Evolutionary conservation across 139 green algal genomes (phyloP).

Genomic region (Ostreobium quekettii): DNA sequence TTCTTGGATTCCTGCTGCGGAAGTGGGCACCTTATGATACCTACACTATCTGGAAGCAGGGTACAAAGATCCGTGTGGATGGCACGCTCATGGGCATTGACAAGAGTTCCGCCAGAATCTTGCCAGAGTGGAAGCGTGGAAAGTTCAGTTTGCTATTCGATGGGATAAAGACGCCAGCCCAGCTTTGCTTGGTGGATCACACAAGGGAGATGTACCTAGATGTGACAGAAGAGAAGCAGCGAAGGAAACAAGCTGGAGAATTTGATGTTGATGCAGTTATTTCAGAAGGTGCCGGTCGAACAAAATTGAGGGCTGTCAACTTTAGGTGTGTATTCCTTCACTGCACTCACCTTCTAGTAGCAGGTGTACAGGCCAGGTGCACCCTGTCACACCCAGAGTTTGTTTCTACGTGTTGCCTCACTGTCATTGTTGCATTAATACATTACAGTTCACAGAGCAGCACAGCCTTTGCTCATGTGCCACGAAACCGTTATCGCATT

Average conservation of each 20-base stretch:
- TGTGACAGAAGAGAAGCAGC: conserved; percentile 15
- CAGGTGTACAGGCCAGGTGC: too few relatives aligned
- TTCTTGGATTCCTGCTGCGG: conserved; percentile 60
- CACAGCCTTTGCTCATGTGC: too few relatives aligned
- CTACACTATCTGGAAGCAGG: conserved; percentile 60
- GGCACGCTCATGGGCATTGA: conserved; percentile 65
- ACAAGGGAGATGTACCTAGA: conserved; percentile 15
- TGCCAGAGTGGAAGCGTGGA: conserved; percentile 68
- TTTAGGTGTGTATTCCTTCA: conserved; percentile 11
- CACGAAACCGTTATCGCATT: too few relatives aligned
- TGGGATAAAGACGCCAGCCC: conserved; percentile 23
- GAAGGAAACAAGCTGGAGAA: conserved; percentile 7
- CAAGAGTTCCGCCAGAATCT: conserved; percentile 26
- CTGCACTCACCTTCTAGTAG: too few relatives aligned
- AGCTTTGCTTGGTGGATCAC: conserved; percentile 9
- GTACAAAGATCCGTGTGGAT: conserved; percentile 52
- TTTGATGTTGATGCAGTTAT: conserved; percentile 13
- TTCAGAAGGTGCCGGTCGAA: conserved; percentile 12
- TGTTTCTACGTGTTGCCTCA: too few relatives aligned
- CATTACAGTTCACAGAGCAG: too few relatives aligned
- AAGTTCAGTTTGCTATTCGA: conserved; percentile 70
- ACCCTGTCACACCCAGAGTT: too few relatives aligned
- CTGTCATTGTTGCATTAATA: too few relatives aligned
- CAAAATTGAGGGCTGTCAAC: conserved; percentile 12
- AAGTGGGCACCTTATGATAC: conserved; percentile 68